Percentiles rank a stretch among this genome's conserved stretches.
These are phyloP conservation scores for Vigna mungo DNA, from an alignment of 306 rosid genomes.

Conservation along the genomic window DNA sequence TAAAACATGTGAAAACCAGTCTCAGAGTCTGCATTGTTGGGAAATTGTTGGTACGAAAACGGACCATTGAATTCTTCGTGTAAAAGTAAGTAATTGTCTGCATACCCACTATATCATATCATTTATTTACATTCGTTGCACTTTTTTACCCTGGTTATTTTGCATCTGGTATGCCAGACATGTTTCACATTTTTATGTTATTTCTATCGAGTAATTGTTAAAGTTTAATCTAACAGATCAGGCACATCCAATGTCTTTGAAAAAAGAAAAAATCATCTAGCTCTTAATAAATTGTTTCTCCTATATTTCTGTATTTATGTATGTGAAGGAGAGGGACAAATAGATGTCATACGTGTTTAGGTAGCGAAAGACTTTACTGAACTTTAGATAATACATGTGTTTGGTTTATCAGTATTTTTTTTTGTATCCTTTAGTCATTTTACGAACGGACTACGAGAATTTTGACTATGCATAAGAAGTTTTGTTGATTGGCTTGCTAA, in stretches of 20 bases:
- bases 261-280: slow-evolving; percentile 2
- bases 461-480: not conserved
- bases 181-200: slow-evolving; percentile 11
- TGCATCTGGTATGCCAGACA: slow-evolving; percentile 10
- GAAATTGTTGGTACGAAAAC: too few species aligned
- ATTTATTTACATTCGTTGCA: too few species aligned
- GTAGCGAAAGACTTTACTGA: too few species aligned
- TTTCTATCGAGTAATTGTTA: slow-evolving; percentile 17
- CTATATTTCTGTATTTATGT: not conserved
- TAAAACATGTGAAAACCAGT: too few species aligned
- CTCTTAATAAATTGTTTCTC: slow-evolving; percentile 1
- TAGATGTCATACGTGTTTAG: not conserved
- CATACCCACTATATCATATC: too few species aligned
- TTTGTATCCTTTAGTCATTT: too few species aligned
- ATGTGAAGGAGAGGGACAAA: not conserved
- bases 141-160: slow-evolving; percentile 5
- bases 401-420: too few species aligned
- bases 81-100: too few species aligned
- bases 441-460: not conserved
- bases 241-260: not conserved
- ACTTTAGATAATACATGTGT: too few species aligned
- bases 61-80: too few species aligned
- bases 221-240: slow-evolving; percentile 6
- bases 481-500: not conserved
- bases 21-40: too few species aligned